A percentile compares a stretch with the other conserved stretches of the same genome.
These are phyloP conservation scores for Tricholoma flavovirens DNA, from an alignment of 768 basidiomycete genomes.

Conservation along the genomic window DNA sequence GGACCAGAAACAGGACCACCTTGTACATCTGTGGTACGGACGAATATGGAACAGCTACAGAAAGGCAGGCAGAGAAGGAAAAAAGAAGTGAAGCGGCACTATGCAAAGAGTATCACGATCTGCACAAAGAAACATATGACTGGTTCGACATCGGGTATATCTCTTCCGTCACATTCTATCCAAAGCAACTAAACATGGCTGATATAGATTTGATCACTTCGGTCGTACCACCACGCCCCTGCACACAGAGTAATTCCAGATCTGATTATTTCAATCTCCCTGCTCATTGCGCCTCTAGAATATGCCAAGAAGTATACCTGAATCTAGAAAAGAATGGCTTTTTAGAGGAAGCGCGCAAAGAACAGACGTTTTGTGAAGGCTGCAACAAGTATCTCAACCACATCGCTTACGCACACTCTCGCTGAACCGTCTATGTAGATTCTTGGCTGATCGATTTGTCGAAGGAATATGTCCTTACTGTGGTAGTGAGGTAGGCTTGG, in stretches of 20 bases:
- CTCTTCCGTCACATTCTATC: neutral
- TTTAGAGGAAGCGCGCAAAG: conserved; percentile 78
- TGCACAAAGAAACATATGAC: conserved; percentile 90
- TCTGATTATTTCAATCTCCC: neutral
- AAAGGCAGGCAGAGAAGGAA: conserved; percentile 93
- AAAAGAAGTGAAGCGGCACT: conserved; percentile 71
- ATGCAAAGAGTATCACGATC: conserved; percentile 84
- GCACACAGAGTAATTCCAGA: conserved; percentile 71
- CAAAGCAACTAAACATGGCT: conserved; percentile 3
- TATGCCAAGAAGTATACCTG: conserved; percentile 84
- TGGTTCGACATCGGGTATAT: conserved; percentile 93
- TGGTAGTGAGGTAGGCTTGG: conserved; percentile 59
- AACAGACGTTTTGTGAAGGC: conserved; percentile 93
- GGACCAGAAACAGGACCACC: conserved; percentile 81
- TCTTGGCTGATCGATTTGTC: conserved; percentile 94
- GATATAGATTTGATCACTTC: conserved; percentile 83
- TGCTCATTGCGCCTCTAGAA: conserved; percentile 39
- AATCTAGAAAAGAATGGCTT: conserved; percentile 75
- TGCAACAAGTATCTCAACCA: conserved; percentile 61
- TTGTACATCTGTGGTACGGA: conserved; percentile 97
- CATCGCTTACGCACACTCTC: neutral
- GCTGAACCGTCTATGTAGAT: conserved; percentile 39
- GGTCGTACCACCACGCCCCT: conserved; percentile 88
- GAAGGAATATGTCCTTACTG: conserved; percentile 98
- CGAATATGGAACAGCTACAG: conserved; percentile 99